Conservation (phyloP, 805 yeast genomes). For the Blastobotrys muscicola region DNA sequence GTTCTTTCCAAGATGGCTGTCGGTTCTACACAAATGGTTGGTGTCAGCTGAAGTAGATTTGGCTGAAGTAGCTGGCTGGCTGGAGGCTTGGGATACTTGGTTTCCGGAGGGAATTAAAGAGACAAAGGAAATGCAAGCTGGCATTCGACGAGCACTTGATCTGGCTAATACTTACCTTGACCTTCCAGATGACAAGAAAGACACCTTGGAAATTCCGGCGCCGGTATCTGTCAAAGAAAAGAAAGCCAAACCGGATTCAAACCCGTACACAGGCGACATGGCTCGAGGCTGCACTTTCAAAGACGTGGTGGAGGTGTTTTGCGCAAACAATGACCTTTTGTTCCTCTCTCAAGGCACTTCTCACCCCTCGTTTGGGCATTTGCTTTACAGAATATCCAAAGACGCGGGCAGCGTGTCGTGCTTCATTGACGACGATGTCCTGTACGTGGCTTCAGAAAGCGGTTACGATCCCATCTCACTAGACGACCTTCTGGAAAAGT, state of each 20-base stretch:
- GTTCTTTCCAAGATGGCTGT: conserved; percentile 34
- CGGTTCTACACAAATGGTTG: conserved; percentile 25
- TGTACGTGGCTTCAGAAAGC: conserved; percentile 37
- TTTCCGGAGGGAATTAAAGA: conserved; percentile 17
- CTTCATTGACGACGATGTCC: conserved; percentile 56
- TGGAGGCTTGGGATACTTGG: conserved; percentile 24
- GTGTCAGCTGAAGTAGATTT: conserved; percentile 9
- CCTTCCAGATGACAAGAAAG: conserved; percentile 9
- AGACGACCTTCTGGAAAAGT: background rate
- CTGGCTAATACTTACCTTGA: conserved; percentile 27
- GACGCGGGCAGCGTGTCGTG: conserved; percentile 30
- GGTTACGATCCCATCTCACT: conserved; percentile 34
- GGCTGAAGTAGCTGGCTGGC: conserved; percentile 25
- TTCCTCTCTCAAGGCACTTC: conserved; percentile 30
- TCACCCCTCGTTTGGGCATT: conserved; percentile 33
- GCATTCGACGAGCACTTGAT: conserved; percentile 22
- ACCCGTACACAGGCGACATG: background rate
- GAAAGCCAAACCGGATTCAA: background rate
- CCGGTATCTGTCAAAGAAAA: background rate
- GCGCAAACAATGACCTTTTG: conserved; percentile 40
- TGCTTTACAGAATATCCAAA: conserved; percentile 34
- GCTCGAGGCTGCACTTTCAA: conserved; percentile 35
- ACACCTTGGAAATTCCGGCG: background rate
- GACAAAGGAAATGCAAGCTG: conserved; percentile 8
- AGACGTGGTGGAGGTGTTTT: conserved; percentile 56